These are phyloP conservation scores for Diutina scorzettiae DNA, from an alignment of 1,139 yeast species.

Conservation along the genomic window DNA sequence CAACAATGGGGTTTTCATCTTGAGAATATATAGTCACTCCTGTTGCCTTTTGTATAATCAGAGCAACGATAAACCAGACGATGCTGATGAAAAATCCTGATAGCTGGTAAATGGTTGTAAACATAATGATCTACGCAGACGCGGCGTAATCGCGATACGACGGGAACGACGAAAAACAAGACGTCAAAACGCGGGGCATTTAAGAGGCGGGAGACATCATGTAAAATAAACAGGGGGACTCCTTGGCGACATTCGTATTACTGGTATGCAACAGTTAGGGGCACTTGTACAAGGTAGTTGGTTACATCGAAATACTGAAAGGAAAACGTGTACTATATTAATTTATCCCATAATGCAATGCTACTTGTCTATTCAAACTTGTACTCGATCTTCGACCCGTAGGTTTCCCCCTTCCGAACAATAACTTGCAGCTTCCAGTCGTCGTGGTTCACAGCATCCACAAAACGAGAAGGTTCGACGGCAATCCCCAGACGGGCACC, in stretches of 20 bases:
- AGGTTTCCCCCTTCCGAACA: slow-evolving; percentile 39
- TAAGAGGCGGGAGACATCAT: too few species aligned
- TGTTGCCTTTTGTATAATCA: background rate
- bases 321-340: too few species aligned
- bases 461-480: slow-evolving; percentile 50
- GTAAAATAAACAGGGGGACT: too few species aligned
- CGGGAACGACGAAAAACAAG: too few species aligned
- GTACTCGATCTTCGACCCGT: slow-evolving; percentile 41
- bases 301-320: too few species aligned
- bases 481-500: slow-evolving; percentile 45
- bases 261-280: too few species aligned
- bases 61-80: background rate
- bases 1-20: background rate
- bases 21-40: background rate
- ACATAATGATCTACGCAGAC: background rate
- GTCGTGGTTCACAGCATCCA: slow-evolving; percentile 40
- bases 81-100: background rate
- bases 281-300: too few species aligned
- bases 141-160: too few species aligned
- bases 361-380: background rate
- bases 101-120: background rate
- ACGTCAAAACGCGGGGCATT: too few species aligned
- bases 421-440: slow-evolving; percentile 42
- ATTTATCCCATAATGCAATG: too few species aligned
- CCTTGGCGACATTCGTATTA: too few species aligned